Base-by-base conservation (phyloP, 2,329 filamentous ascomycete species). In the Amesomyces nigricolor region DNA sequence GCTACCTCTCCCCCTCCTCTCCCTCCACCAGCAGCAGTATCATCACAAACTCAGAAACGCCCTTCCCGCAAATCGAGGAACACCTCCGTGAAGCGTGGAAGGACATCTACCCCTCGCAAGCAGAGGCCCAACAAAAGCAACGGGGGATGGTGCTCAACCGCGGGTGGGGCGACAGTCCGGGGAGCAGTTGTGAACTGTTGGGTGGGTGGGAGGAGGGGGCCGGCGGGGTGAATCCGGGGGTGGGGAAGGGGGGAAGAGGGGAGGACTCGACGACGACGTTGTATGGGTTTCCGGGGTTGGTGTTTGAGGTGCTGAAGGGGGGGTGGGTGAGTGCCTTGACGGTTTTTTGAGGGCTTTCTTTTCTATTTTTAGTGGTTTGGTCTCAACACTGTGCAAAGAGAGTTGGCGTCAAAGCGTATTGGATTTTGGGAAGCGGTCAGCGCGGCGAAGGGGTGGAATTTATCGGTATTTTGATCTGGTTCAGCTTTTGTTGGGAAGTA, bases 261-360 rank as follows among this genome's bases (percentile, higher is more conserved):
- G 78, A 79, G 39, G 80, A 83, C 62, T 81, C 80, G 57, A 83
- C 80, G 54, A 96, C 91, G 14, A 92, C 91, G 59, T 72, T 99
- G 29, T 97, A 90, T 73, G 91, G 92, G 1, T 96, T 96, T 66
- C 92, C 94, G 0, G 92, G 94, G 0, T 74, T 97, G 70, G 83
- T 96, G 46, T 97, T 99, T 73, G 94, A 99, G 73, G 92, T 99
- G 29, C 73, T 97, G 70, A 91, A 89, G 82, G 96, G 95, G 67
- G 91, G 89, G 4, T 86, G 84, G 58, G 88, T 99, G 22, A 95
- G 90, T 70, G 88, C 89, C 26, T 76, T 97, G 68, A 97, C 92
- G 9, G 85, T 96, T 22, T 96, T 91, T 74, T 96, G 69, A 81
- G 30, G 14, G 7, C 2, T 26, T 9, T 13, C 9, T 35, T 11